Evolutionary conservation across 2,329 filamentous ascomycete species (phyloP).

Genomic region (Aspergillus sp.): DNA sequence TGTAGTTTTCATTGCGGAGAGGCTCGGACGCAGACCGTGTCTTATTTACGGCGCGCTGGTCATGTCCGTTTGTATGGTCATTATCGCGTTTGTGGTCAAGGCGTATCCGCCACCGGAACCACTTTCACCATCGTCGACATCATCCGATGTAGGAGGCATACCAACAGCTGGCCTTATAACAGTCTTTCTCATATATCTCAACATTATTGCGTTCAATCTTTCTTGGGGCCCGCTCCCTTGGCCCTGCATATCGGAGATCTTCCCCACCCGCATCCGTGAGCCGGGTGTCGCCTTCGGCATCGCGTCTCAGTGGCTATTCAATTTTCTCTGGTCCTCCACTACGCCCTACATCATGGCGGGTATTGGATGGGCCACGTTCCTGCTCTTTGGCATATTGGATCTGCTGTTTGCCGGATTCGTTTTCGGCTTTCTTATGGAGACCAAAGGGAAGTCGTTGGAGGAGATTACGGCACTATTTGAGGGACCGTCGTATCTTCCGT

Average conservation of each 20-base stretch:
- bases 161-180: constrained; percentile 46
- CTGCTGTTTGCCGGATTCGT: constrained; percentile 45
- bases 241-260: constrained; percentile 35
- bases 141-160: constrained; percentile 27
- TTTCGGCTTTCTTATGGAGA: constrained; percentile 50
- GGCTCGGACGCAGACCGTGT: constrained; percentile 46
- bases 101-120: constrained; percentile 23
- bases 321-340: constrained; percentile 36
- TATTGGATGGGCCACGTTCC: constrained; percentile 43
- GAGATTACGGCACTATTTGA: constrained; percentile 54
- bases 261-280: constrained; percentile 33
- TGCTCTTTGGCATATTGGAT: constrained; percentile 39
- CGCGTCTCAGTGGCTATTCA: constrained; percentile 35
- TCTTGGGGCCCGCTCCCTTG: constrained; percentile 37
- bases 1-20: constrained; percentile 49
- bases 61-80: constrained; percentile 42
- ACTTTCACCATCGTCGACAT: neutral
- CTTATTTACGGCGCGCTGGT: constrained; percentile 43
- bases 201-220: constrained; percentile 43
- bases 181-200: constrained; percentile 50
- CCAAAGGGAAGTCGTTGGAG: constrained; percentile 47
- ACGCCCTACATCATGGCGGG: constrained; percentile 40
- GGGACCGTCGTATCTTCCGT: constrained; percentile 1
- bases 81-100: constrained; percentile 43
- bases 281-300: constrained; percentile 34